Evolutionary conservation across 2,329 filamentous ascomycete species (phyloP).

Genomic region (Aspergillus sergii): DNA sequence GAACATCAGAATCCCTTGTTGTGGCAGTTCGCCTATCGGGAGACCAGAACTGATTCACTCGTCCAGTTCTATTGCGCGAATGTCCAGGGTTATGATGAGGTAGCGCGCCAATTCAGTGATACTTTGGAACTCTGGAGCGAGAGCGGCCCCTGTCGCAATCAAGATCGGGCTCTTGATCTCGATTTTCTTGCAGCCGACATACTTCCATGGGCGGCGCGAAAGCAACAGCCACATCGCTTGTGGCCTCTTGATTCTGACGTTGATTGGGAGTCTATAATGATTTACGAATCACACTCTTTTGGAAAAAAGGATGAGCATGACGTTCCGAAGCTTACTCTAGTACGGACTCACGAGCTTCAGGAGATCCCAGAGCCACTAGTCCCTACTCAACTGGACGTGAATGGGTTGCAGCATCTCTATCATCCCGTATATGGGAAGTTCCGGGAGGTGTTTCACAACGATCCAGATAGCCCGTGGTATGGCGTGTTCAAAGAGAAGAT

Average conservation of each 20-base stretch:
- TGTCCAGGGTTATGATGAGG: not conserved
- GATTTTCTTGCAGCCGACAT: constrained; percentile 1
- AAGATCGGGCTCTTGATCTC: not conserved
- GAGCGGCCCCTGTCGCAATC: constrained; percentile 1
- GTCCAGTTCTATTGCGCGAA: constrained; percentile 9
- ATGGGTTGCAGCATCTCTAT: not conserved
- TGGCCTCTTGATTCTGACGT: not conserved
- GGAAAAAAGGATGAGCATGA: not conserved
- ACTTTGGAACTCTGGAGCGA: not conserved
- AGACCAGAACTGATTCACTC: not conserved
- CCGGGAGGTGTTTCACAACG: not conserved
- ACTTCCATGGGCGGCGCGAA: not conserved
- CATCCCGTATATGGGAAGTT: not conserved
- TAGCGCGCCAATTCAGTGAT: not conserved
- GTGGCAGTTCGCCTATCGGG: not conserved
- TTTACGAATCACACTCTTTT: not conserved
- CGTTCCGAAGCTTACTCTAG: not conserved
- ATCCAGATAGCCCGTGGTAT: not conserved
- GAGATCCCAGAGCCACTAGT: not conserved
- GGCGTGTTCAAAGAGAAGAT: not conserved
- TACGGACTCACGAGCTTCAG: not conserved
- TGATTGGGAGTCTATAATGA: constrained; percentile 17
- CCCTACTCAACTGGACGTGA: not conserved
- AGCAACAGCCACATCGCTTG: not conserved
- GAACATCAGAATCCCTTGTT: constrained; percentile 13